Evolutionary conservation across 352 stramenopile genomes (phyloP).

Genomic region (Pythium coloratum): DNA sequence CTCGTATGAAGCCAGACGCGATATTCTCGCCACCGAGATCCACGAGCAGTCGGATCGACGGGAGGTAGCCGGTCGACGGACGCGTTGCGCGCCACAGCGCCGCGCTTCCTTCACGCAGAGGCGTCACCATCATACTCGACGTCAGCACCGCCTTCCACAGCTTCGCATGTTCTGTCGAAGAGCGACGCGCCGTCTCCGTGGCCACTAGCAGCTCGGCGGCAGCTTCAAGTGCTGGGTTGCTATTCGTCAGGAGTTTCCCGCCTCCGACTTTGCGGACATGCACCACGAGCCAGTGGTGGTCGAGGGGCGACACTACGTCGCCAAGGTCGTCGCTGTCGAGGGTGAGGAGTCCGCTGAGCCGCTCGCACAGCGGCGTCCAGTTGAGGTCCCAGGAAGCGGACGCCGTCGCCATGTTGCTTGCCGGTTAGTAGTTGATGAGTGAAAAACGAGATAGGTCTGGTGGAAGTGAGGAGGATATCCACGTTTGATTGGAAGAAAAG

Average conservation of each 20-base stretch:
- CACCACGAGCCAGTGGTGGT: conserved; percentile 6
- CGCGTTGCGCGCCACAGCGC: neutral
- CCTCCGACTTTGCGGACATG: neutral
- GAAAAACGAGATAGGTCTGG: neutral
- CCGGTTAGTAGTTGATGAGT: neutral
- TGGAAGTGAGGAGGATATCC: neutral
- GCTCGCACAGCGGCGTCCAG: neutral
- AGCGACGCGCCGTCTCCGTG: neutral
- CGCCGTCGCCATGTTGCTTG: neutral
- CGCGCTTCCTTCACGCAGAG: neutral
- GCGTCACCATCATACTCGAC: conserved; percentile 15
- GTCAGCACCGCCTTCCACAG: conserved; percentile 9
- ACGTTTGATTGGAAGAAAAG: neutral
- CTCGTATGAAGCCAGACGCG: neutral
- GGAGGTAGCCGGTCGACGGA: neutral
- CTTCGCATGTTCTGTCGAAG: neutral
- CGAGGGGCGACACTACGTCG: neutral
- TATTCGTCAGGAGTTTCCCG: neutral
- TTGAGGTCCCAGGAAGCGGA: neutral
- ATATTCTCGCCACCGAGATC: conserved; percentile 4
- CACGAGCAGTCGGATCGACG: neutral
- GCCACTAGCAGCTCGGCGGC: neutral
- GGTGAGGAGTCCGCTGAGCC: neutral
- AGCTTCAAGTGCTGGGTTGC: neutral
- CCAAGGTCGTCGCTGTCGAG: neutral